Evolutionary conservation across 306 rosid genomes (phyloP), one percentile per base, ranked within the genome.

Genomic region (Castanea crenata): DNA sequence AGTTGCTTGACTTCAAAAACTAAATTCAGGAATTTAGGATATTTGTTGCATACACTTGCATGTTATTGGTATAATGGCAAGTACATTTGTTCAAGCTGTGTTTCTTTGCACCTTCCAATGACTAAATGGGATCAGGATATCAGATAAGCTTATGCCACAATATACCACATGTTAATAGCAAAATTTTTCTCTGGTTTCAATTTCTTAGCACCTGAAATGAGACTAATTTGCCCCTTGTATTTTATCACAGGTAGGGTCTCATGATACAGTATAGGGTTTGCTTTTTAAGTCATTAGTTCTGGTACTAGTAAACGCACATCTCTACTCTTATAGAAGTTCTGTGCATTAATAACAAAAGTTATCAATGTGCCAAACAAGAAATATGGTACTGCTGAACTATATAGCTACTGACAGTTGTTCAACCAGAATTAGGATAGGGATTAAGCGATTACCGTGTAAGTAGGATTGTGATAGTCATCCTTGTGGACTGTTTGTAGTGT

Each of bases 391-490:
- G 52, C 72, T 64, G n/a, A 65, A 31, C 54, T 55, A 46, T 73
- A 52, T 38, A 76, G 77, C 56, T 83, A 55, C 44, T 73, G 69
- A 73, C 31, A 29, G 76, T 20, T 80, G 75, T 83, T 68, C 58
- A 79, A 80, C 65, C 73, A 71, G 52, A 69, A 76, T 70, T 29
- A 64, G 23, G 82, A 64, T 68, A 69, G 18, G 27, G 73, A 68
- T 44, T 52, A 46, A 68, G 64, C 84, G 72, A 85, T 88, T 89
- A 95, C 99, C 79, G 92, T 78, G 85, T 78, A 95, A 31, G 94
- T 93, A 77, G 99, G 99, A 81, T 95, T 95, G 92, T 93, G 99
- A 81, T 85, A 95, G 78, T 95, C 99, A 74, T 93, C 97, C 88
- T 93, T 91, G 75, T 95, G 99, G 77, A 83, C 62, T 74, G 99